Evolutionary conservation across 805 yeast genomes (phyloP), one percentile per base, ranked within the genome.

Genomic region (Candida orba): DNA sequence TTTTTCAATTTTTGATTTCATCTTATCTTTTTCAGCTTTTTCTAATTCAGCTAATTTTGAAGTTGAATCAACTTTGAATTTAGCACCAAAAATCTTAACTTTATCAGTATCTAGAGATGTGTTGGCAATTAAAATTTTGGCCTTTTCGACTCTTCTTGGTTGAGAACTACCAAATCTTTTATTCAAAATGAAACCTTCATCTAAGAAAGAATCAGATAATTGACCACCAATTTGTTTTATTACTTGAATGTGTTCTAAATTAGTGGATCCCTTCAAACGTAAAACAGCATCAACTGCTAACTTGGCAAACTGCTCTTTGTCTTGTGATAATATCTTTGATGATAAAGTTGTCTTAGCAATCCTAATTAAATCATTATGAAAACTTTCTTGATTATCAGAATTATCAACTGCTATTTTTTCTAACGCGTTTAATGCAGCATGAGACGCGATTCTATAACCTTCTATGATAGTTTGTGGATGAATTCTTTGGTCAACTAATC

Each of bases 391-490:
- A 81, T 76, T 55, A 75, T 77, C 34, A 86, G 78, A 72, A 85
- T 69, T 83, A 62, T 93, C 90, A 23, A 84, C 79, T 1, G 98
- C 90, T 35, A 78, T 71, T 46, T 73, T 73, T 49, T 80, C 84
- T 56, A 93, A 75, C n/a, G 95, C 89, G 9, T 64, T 70, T 32
- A 91, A 65, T 2, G 99, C 96, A n/a, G 88, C 88, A 43, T 73
- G 72, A 17, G 88, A 71, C 4, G 97, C 99, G 52, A 88, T 78
- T 66, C 98, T 76, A 67, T 75, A 93, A 44, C 99, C 99, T 63
- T 88, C 95, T 52, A 93, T 89, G 59, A 93, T 91, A 6, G 97
- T 91, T 66, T 91, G 98, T 34, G 99, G 99, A 66, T 93, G 99
- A 51, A 93, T 93, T 61, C 84, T 90, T 63, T 82, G 84, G 52